Evolutionary conservation across 768 basidiomycete genomes (phyloP), one percentile per base, ranked within the genome.

Genomic region (Tricholoma furcatifolium): DNA sequence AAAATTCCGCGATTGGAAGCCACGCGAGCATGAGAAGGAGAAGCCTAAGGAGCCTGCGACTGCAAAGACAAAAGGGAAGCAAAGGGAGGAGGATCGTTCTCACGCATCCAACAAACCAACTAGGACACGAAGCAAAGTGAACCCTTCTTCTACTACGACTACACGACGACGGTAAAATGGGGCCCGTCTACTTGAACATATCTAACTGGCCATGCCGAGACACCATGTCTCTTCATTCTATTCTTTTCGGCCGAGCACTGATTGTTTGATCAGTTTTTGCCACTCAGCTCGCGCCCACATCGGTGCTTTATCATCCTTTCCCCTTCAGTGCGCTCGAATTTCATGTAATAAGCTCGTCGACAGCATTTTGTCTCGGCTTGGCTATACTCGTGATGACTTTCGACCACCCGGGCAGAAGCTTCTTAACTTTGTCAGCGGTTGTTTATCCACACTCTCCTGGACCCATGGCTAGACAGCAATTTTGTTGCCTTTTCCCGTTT

Each of bases 1-100:
- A 53, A 91, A 88, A 64, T 91, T 94, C 69, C 74, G 68, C 21
- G 80, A 83, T 54, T 83, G 83, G 84, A 81, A 78, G 61, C 65
- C 64, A 31, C 67, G 65, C 36, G 70, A 69, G 59, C 47, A 62
- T 51, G 73, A 72, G 64, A 72, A 65, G 59, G 67, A 66, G 54
- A 67, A 60, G 61, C 61, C 52, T 15, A 67, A 66, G 57, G 68
- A 70, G 61, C 58, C 55, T 56, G 54, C 61, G 23, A 57, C 55
- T 56, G 54, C 60, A 18, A 62, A 63, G 47, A 43, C 50, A n/a
- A 68, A 65, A 59, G 64, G 68, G 45, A 70, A 67, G 56, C 65
- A 66, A 52, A 60, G 62, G 54, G 68, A 72, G 54, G 70, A 71
- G 47, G 68, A 70, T 61, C 68, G 64, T 46, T 57, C 58, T 36